These are phyloP conservation scores for Debaryomyces prosopidis DNA, from an alignment of 805 yeast species.

Conservation along the genomic window DNA sequence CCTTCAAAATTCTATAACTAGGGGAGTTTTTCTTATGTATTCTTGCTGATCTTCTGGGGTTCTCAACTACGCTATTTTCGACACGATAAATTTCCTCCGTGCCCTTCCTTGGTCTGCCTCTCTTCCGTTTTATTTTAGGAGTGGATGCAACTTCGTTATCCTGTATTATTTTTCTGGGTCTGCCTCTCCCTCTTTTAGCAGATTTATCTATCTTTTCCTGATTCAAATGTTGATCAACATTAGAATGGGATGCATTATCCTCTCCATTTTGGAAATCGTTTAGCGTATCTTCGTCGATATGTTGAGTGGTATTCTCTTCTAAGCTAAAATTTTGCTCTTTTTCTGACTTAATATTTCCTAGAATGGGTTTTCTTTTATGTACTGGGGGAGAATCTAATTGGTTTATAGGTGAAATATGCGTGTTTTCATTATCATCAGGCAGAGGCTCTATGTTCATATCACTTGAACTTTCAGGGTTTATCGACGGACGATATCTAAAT, in stretches of 20 bases:
- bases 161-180: slow-evolving; percentile 7
- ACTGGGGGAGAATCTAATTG: neutral
- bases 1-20: neutral
- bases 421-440: too few relatives aligned
- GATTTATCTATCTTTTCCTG: neutral
- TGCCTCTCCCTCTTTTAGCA: slow-evolving; percentile 7
- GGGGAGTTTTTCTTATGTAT: neutral
- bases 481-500: slow-evolving; percentile 3
- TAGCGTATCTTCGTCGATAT: neutral
- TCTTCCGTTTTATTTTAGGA: slow-evolving; percentile 2
- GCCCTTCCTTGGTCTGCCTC: slow-evolving; percentile 14
- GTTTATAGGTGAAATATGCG: too few relatives aligned
- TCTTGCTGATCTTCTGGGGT: neutral
- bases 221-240: slow-evolving; percentile 4
- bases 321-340: neutral
- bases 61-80: neutral
- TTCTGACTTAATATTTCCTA: neutral
- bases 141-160: neutral
- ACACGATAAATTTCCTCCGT: neutral
- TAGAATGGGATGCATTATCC: neutral
- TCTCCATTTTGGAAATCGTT: neutral
- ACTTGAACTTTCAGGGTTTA: neutral
- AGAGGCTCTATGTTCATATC: neutral
- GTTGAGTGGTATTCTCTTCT: neutral
- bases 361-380: neutral